Evolutionary conservation across 768 basidiomycete species (phyloP).

Genomic region (Rhizopogon vulgaris): DNA sequence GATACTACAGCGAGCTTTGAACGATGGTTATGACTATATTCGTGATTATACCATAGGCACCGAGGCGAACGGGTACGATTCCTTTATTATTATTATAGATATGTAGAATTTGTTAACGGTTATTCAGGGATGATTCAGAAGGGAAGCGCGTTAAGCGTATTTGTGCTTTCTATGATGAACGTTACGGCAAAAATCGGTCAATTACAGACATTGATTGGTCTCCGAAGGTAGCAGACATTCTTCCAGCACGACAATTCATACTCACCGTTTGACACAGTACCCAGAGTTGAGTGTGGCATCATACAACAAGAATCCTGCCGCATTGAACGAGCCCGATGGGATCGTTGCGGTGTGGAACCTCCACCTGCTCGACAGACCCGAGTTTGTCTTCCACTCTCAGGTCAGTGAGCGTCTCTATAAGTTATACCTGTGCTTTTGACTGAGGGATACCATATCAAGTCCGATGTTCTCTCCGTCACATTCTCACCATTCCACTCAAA

Average conservation of each 20-base stretch:
- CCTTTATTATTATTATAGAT: background rate
- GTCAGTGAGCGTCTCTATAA: constrained; percentile 37
- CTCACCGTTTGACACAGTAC: constrained; percentile 48
- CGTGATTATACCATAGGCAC: constrained; percentile 92
- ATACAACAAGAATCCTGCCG: constrained; percentile 95
- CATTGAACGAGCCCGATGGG: constrained; percentile 93
- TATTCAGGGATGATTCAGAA: constrained; percentile 78
- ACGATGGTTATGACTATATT: constrained; percentile 95
- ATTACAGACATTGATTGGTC: constrained; percentile 99
- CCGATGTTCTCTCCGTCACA: constrained; percentile 92
- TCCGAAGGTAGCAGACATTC: constrained; percentile 58
- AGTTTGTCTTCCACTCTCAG: constrained; percentile 98
- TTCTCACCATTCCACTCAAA: constrained; percentile 99
- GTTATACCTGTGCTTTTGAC: background rate
- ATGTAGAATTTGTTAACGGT: background rate
- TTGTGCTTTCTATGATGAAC: constrained; percentile 91
- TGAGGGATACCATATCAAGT: constrained; percentile 42
- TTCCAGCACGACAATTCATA: background rate
- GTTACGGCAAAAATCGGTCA: constrained; percentile 87
- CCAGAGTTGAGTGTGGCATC: constrained; percentile 94
- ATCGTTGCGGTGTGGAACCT: constrained; percentile 98
- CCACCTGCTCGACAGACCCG: constrained; percentile 90
- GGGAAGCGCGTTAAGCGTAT: constrained; percentile 86
- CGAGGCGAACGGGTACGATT: constrained; percentile 73
- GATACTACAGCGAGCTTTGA: constrained; percentile 90